Evolutionary conservation across 768 basidiomycete genomes (phyloP), one percentile per base, ranked within the genome.

Genomic region (Psilocybe cyanescens): DNA sequence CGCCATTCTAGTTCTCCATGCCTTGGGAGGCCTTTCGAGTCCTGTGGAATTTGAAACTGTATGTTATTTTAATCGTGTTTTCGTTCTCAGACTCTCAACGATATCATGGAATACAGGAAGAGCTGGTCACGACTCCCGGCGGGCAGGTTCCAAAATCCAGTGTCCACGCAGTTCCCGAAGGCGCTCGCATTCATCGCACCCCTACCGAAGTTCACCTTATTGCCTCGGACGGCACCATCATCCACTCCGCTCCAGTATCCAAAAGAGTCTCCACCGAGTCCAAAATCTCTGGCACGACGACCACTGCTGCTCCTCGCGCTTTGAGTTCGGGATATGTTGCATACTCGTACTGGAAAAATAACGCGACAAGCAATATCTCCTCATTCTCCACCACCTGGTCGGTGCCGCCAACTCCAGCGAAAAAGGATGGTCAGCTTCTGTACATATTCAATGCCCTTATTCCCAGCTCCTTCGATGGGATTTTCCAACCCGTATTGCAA

Each of bases 401-500:
- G 14, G 70, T 72, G 8, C 71, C 71, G 9, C 59, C 70, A 9
- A 55, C 31, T 3, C 70, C 70, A 11, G 29, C 57, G 3, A 65
- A 55, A 3, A 31, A 61, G 24, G 52, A 63, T 31, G 70, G 67
- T 1, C 68, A 72, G 39, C 58, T 65, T 2, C 45, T 72, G 24
- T 72, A 68, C 65, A 51, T 70, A 8, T 71, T 71, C 57, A 67
- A 66, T 50, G 60, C 54, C 7, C 61, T 72, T n/a, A 56, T 60
- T 12, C 63, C 63, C 14, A 53, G 28, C 37, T 60, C 63, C 19
- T 64, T 64, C 57, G 59, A 60, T 45, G 64, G 60, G 3, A 72
- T 72, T 33, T 51, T 69, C 28, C 70, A 70, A 45, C 64, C 68
- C 8, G 70, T 71, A 7, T 65, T 71, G 8, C 64, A 71, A 57